These are phyloP conservation scores for Sicyos edulis DNA, from an alignment of 306 rosid species.

Conservation along the genomic window DNA sequence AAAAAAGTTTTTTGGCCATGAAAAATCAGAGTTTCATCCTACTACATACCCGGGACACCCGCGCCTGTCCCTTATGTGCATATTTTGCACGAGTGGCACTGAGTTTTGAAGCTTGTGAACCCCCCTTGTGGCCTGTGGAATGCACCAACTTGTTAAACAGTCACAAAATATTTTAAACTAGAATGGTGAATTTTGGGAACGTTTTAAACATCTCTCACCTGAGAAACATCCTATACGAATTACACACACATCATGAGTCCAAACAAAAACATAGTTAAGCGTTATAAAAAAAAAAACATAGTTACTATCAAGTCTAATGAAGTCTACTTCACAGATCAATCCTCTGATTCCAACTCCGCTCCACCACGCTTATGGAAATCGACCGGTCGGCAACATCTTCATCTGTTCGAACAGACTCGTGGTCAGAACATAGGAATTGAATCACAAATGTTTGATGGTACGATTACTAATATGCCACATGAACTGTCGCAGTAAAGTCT, in stretches of 20 bases:
- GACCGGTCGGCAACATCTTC: not conserved
- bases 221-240: not conserved
- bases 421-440: not conserved
- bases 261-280: not conserved
- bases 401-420: not conserved
- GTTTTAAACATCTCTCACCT: not conserved
- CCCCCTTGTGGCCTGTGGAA: too few relatives aligned
- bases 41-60: too few relatives aligned
- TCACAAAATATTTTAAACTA: not conserved
- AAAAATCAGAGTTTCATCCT: too few relatives aligned
- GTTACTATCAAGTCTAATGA: not conserved
- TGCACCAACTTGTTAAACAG: too few relatives aligned
- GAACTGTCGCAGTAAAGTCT: not conserved
- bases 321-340: conserved; percentile 3
- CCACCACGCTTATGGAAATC: not conserved
- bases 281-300: not conserved
- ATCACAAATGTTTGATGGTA: not conserved
- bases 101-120: too few relatives aligned
- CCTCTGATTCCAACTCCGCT: not conserved
- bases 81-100: too few relatives aligned
- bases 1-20: too few relatives aligned
- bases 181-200: not conserved
- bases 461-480: not conserved
- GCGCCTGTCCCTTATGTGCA: too few relatives aligned
- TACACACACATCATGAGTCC: not conserved